phyloP scores from a whole-genome alignment of 768 basidiomycete genomes.

The Phylloporus rhodoxanthus region DNA sequence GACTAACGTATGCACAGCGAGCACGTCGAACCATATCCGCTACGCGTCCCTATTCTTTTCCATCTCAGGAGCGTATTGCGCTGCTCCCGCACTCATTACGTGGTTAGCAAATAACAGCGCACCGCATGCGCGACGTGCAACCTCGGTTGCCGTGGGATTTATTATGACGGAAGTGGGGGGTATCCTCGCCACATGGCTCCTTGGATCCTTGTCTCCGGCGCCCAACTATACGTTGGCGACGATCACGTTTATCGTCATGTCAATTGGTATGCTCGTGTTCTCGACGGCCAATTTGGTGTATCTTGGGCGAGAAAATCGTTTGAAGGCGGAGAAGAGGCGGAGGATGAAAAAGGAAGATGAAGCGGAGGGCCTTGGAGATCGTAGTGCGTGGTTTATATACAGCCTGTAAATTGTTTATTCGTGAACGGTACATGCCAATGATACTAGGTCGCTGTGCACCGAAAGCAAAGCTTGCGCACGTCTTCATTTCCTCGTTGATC shows the following conservation, averaged over 20 bases:
- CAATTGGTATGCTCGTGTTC: slow-evolving; percentile 35
- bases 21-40: slow-evolving; percentile 35
- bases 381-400: slow-evolving; percentile 53
- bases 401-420: slow-evolving; percentile 29
- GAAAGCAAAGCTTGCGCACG: not conserved
- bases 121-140: slow-evolving; percentile 53
- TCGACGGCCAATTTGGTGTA: slow-evolving; percentile 37
- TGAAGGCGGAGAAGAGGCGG: slow-evolving; percentile 37
- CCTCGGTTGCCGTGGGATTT: slow-evolving; percentile 51
- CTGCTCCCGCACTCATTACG: slow-evolving; percentile 48
- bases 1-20: slow-evolving; percentile 6
- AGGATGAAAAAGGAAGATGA: slow-evolving; percentile 34
- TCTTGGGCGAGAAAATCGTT: slow-evolving; percentile 39
- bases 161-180: slow-evolving; percentile 54
- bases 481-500: too few species aligned
- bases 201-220: slow-evolving; percentile 44
- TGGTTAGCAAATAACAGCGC: slow-evolving; percentile 61
- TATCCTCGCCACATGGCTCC: slow-evolving; percentile 57
- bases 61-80: slow-evolving; percentile 45
- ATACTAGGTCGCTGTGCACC: not conserved
- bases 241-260: slow-evolving; percentile 31
- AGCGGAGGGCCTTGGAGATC: slow-evolving; percentile 41
- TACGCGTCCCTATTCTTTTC: slow-evolving; percentile 57
- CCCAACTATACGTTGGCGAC: slow-evolving; percentile 50
- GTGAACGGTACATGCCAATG: too few species aligned